Evolutionary conservation across 2,329 filamentous ascomycete species (phyloP).

Genomic region (Furcasterigmium furcatum): DNA sequence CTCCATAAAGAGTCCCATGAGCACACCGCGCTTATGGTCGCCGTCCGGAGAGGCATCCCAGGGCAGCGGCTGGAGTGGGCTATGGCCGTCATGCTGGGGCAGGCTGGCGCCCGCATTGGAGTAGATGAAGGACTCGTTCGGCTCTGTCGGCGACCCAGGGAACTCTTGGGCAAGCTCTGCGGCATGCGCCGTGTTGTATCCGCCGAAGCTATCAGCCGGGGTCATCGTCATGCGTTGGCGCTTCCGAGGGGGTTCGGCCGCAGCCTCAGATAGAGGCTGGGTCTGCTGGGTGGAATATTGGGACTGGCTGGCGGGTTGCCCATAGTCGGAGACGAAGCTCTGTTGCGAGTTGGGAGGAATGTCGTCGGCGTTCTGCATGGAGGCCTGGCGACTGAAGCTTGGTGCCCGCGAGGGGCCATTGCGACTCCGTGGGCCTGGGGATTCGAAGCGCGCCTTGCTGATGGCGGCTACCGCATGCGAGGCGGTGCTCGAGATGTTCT

Average conservation of each 20-base stretch:
- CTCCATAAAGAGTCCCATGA: constrained; percentile 82
- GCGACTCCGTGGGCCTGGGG: constrained; percentile 67
- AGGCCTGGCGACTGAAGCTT: constrained; percentile 69
- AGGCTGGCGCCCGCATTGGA: constrained; percentile 41
- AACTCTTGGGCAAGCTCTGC: constrained; percentile 46
- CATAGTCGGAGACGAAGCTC: constrained; percentile 74
- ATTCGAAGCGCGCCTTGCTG: constrained; percentile 93
- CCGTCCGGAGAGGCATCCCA: constrained; percentile 60
- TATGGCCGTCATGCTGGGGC: constrained; percentile 39
- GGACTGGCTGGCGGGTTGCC: constrained; percentile 51
- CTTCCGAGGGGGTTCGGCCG: constrained; percentile 79
- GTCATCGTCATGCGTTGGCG: constrained; percentile 59
- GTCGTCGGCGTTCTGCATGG: constrained; percentile 67
- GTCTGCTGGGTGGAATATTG: constrained; percentile 61
- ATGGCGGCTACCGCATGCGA: constrained; percentile 93
- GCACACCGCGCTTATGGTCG: constrained; percentile 75
- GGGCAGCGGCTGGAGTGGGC: constrained; percentile 63
- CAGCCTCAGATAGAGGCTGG: constrained; percentile 11
- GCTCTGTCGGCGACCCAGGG: constrained; percentile 74
- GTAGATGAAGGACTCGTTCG: constrained; percentile 76
- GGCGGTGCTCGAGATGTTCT: constrained; percentile 91
- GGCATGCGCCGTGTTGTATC: constrained; percentile 36
- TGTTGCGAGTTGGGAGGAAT: constrained; percentile 78
- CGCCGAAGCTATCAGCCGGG: constrained; percentile 56
- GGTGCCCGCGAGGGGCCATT: constrained; percentile 64